Base-by-base conservation (phyloP, 1,284 basidiomycete species). In the Ceratobasidium sp. region DNA sequence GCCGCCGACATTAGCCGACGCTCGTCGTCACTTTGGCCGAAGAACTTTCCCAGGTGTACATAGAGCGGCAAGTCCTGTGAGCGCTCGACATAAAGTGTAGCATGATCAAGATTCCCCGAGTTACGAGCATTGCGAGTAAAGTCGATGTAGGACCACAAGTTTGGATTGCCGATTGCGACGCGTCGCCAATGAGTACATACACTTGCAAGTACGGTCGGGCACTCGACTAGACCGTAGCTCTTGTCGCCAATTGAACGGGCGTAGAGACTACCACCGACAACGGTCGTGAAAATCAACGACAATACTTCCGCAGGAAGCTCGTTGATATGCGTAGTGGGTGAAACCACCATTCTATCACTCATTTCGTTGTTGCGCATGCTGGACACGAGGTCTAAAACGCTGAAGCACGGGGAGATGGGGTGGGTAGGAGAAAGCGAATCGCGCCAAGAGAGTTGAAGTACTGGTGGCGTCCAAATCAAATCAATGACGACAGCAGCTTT, bases 141-240 rank as follows among this genome's bases (percentile, higher is more conserved):
- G 53, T 69, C 67, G 53, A 69, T 45, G 37, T 11, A 58, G 33
- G 67, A 69, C 67, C 67, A 69, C 26, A 69, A 11, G 7, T 15
- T 20, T 10, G 53, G 49, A 1, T 13, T 42, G 28, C 47, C n/a
- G 23, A 69, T 31, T 5, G 37, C 33, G n/a, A 31, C 8, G 20
- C 26, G 8, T 17, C 67, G 67, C 67, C 67, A 69, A 13, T 39
- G 23, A 2, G 47, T 37, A 20, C 67, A 69, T 37, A 69, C 37
- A 31, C 54, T 54, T 31, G 67, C 37, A n/a, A 69, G 33, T 10
- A 42, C 2, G 1, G 51, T 58, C 7, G 67, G 53, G 26, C 42
- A 69, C 17, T 69, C 53, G 53, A 33, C 8, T 11, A 1, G 6
- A 17, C 45, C 65, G 23, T 51, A 53, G 28, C 47, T 67, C 7